Base-by-base conservation (phyloP, 768 basidiomycete genomes). In the Daedaleopsis nitida region DNA sequence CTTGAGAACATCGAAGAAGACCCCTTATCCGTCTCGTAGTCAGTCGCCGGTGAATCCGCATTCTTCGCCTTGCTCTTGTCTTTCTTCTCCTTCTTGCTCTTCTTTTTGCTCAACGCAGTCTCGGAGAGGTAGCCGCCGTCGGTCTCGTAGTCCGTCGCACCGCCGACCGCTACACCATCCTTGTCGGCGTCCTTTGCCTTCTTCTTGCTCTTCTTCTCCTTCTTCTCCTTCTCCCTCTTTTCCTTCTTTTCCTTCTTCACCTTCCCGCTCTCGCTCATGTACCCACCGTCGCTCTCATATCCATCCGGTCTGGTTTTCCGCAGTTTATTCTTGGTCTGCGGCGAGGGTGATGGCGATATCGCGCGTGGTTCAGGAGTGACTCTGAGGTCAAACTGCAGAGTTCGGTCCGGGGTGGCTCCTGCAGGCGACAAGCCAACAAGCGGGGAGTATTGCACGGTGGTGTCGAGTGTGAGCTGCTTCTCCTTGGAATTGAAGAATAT, bases 261-360 rank as follows among this genome's bases (percentile, higher is more conserved):
- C 59, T 64, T 63, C 2, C 63, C 75, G n/a, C 66, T 68, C 47
- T 83, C 83, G 53, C 81, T 83, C 39, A 81, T 62, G 65, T 83
- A 81, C 1, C 79, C 82, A 5, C 78, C 81, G 60, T 84, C 83
- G 62, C 80, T 82, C 49, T 84, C 83, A 65, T 84, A 80, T 3
- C 81, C 83, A 65, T 80, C 81, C 19, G 66, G 73, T 11, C 59
- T 66, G 58, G 64, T 73, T 17, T 56, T 64, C 32, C 58, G 69
- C 59, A 80, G 76, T 70, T 81, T 83, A 68, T 73, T 79, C 59
- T 65, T 68, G 39, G 62, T 63, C n/a, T 55, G 53, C 21, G 53
- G 47, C 1, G 57, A 59, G 21, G 68, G 52, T 49, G 59, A 37
- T 14, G 65, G 64, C 5, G 60, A 58, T 23, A 47, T 37, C 2